phyloP scores from a whole-genome alignment of 805 yeast genomes.

The Saccharomyces paradoxus region DNA sequence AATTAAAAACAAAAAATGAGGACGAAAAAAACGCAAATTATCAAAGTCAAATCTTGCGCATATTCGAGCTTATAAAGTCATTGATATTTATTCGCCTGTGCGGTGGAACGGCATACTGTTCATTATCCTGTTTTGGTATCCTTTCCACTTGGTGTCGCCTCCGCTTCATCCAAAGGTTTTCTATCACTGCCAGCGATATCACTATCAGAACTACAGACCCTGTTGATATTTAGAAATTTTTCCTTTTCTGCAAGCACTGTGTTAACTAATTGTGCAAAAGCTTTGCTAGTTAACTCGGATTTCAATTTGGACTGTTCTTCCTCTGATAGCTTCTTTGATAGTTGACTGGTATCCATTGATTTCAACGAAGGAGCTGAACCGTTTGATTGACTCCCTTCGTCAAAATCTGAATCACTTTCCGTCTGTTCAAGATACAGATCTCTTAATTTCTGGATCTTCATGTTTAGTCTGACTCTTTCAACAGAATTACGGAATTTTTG shows the following conservation, averaged over 20 bases:
- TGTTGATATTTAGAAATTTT: slow-evolving; percentile 20
- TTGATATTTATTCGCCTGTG: background rate
- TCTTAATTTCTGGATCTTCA: slow-evolving; percentile 64
- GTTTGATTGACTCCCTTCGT: slow-evolving; percentile 14
- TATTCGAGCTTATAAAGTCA: background rate
- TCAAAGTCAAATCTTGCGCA: background rate
- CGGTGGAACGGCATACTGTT: background rate
- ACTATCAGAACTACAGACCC: slow-evolving; percentile 1
- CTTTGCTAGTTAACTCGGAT: slow-evolving; percentile 37
- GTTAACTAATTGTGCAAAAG: slow-evolving; percentile 62
- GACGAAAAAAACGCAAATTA: background rate
- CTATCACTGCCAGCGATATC: background rate
- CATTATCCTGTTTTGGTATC: background rate
- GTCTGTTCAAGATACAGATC: slow-evolving; percentile 45
- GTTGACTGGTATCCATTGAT: slow-evolving; percentile 4
- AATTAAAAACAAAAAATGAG: background rate
- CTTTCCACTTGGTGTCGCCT: background rate
- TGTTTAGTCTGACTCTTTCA: slow-evolving; percentile 72
- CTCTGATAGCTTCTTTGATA: slow-evolving; percentile 3
- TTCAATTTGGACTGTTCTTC: slow-evolving; percentile 19
- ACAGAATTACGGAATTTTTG: slow-evolving; percentile 77
- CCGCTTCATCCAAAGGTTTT: background rate
- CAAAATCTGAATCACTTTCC: slow-evolving; percentile 28
- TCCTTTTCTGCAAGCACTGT: slow-evolving; percentile 59
- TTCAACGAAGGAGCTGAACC: slow-evolving; percentile 12